phyloP scores from a whole-genome alignment of 192 early-diverging fungal genomes.

The Diversispora eburnea region DNA sequence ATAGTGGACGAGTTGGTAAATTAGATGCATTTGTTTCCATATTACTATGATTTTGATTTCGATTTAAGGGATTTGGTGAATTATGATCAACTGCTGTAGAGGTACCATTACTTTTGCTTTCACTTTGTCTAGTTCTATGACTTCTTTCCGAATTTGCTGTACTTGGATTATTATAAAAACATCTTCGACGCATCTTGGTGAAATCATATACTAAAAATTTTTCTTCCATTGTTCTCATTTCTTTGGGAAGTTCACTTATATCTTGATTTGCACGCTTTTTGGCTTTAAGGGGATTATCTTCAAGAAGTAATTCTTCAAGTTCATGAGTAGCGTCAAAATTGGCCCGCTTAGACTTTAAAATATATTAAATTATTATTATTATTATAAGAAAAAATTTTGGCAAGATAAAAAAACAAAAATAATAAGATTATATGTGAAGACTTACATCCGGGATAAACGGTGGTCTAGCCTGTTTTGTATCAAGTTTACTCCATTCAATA shows the following conservation, averaged over 20 bases:
- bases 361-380: background rate
- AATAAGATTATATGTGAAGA: constrained; percentile 2
- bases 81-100: constrained; percentile 11
- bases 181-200: constrained; percentile 47
- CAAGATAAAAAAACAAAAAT: background rate
- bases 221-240: constrained; percentile 76
- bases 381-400: background rate
- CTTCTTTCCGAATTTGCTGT: background rate
- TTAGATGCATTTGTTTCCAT: background rate
- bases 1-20: background rate
- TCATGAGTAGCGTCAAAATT: constrained; percentile 98
- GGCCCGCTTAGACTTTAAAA: constrained; percentile 67
- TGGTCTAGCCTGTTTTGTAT: constrained; percentile 65
- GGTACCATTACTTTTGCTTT: constrained; percentile 4
- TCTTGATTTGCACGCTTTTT: constrained; percentile 55
- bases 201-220: constrained; percentile 74
- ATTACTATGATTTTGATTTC: background rate
- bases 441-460: constrained; percentile 85
- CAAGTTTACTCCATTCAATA: constrained; percentile 74
- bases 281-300: constrained; percentile 89
- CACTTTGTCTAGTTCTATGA: background rate
- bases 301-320: constrained; percentile 92
- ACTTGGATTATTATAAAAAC: constrained; percentile 7
- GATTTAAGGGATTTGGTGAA: background rate
- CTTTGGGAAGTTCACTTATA: constrained; percentile 45